phyloP scores from a whole-genome alignment of 2,329 filamentous ascomycete genomes.

The Ascochyta fabae region DNA sequence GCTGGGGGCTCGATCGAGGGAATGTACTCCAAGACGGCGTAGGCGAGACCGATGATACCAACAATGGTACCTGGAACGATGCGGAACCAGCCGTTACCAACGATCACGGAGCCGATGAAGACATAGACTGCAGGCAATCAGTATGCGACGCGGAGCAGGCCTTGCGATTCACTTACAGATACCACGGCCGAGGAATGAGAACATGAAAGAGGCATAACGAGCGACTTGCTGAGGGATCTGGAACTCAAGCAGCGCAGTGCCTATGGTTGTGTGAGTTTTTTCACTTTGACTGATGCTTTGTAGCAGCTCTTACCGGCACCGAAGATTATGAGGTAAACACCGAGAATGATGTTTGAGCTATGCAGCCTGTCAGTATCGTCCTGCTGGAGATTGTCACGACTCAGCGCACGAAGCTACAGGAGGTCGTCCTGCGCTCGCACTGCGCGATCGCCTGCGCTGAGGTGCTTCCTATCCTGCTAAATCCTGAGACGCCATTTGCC shows the following conservation, averaged over 20 bases:
- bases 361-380: slow-evolving; percentile 27
- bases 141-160: not conserved
- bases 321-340: slow-evolving; percentile 88
- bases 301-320: slow-evolving; percentile 71
- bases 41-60: slow-evolving; percentile 78
- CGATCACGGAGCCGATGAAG: slow-evolving; percentile 86
- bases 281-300: not conserved
- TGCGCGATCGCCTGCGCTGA: no score
- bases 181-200: slow-evolving; percentile 95
- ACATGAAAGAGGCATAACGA: slow-evolving; percentile 95
- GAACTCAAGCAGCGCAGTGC: slow-evolving; percentile 76
- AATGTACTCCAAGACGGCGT: slow-evolving; percentile 62
- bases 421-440: not conserved
- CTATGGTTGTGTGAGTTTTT: slow-evolving; percentile 49
- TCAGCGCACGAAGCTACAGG: not conserved
- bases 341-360: slow-evolving; percentile 77
- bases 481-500: no score
- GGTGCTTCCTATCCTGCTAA: not conserved
- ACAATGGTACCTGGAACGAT: slow-evolving; percentile 80
- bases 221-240: slow-evolving; percentile 92
- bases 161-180: slow-evolving; percentile 71
- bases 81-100: slow-evolving; percentile 70
- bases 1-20: slow-evolving; percentile 61
- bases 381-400: not conserved
- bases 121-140: slow-evolving; percentile 77